These are phyloP conservation scores for Dictyostelium intermedium DNA, from an alignment of 78 protist species.

Conservation along the genomic window DNA sequence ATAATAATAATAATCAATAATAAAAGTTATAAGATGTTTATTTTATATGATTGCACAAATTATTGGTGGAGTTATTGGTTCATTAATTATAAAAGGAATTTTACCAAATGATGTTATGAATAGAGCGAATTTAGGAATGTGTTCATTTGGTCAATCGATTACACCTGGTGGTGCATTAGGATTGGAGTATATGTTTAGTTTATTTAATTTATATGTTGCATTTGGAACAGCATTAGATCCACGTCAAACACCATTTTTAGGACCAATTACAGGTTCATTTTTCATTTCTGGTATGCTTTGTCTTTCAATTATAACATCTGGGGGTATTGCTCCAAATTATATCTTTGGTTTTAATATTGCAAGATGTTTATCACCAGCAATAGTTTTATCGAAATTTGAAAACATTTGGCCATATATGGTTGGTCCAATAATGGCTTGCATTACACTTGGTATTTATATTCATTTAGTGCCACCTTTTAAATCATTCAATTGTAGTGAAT, in stretches of 20 bases:
- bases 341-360: background rate
- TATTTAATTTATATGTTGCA: slow-evolving; percentile 28
- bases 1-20: too few species aligned
- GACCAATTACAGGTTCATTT: background rate
- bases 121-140: background rate
- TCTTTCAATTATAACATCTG: background rate
- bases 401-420: slow-evolving; percentile 36
- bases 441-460: background rate
- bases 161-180: background rate
- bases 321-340: background rate
- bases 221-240: slow-evolving; percentile 16
- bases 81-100: background rate
- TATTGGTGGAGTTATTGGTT: slow-evolving; percentile 28
- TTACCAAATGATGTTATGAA: background rate
- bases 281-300: background rate
- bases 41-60: slow-evolving; percentile 46
- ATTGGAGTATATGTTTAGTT: slow-evolving; percentile 8
- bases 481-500: background rate
- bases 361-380: slow-evolving; percentile 5
- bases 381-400: background rate
- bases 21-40: background rate
- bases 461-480: slow-evolving; percentile 9
- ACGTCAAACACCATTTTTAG: background rate
- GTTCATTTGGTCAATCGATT: background rate
- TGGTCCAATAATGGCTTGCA: slow-evolving; percentile 13